Percentiles rank a stretch among this genome's conserved stretches.
These are phyloP conservation scores for Ogataea nitratoaversa DNA, from an alignment of 805 yeast species.

Conservation along the genomic window DNA sequence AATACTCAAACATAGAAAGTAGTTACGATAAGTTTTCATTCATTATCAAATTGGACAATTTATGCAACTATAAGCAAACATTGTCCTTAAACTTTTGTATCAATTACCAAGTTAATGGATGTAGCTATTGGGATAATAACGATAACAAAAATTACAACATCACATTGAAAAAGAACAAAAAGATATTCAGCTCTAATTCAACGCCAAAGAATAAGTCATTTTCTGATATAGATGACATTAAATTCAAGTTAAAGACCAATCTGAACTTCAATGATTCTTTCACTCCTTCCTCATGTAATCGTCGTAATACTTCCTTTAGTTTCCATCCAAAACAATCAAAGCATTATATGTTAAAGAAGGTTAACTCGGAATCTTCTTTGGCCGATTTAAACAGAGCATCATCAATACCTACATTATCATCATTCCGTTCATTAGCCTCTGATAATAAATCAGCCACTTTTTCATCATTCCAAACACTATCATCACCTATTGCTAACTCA, in stretches of 20 bases:
- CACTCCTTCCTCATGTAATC: conserved; percentile 5
- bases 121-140: conserved; percentile 39
- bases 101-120: conserved; percentile 32
- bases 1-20: conserved; percentile 30
- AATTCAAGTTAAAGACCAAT: conserved; percentile 27
- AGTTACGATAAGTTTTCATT: conserved; percentile 44
- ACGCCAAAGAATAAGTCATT: conserved; percentile 4
- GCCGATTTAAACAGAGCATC: conserved; percentile 11
- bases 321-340: conserved; percentile 24
- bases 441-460: not conserved
- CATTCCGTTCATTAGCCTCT: not conserved
- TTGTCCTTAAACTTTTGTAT: conserved; percentile 38
- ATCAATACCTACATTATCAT: conserved; percentile 9
- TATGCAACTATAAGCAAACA: conserved; percentile 18
- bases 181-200: conserved; percentile 3
- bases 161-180: conserved; percentile 25
- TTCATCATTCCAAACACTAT: not conserved
- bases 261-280: conserved; percentile 28
- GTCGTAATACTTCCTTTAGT: conserved; percentile 6
- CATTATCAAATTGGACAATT: conserved; percentile 38
- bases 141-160: conserved; percentile 35
- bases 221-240: conserved; percentile 26
- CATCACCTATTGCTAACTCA: not conserved
- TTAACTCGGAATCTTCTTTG: conserved; percentile 29
- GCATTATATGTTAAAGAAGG: conserved; percentile 25